Base-by-base conservation (phyloP, 768 basidiomycete genomes). In the Lanmaoa rubissima region DNA sequence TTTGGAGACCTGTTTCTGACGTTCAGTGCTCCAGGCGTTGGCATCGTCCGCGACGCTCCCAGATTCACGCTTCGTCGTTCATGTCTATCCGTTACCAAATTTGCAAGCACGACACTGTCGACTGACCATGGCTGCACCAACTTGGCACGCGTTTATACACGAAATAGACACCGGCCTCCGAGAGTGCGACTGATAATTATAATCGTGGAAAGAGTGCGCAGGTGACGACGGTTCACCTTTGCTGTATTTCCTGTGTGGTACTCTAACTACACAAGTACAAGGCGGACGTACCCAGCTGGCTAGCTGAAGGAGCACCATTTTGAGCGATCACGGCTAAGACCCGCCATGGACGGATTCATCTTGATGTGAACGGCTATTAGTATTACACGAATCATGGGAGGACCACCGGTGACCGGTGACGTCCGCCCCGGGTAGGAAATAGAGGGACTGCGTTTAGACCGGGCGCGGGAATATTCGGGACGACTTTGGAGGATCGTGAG, bases 391-490 rank as follows among this genome's bases (percentile, higher is more conserved):
- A 38, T n/a, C 53, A 39, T 21, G 21, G 21, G 16, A 4, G 21
- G 16, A 4, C 16, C 35, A 48, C 35, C 35, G 48, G 48, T 26
- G 16, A n/a, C 6, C 35, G 48, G 48, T 26, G 16, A n/a, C 6
- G 48, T 31, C 48, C 19, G 19, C 8, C 3, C 17, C 13, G 24
- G 21, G 53, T 38, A 13, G 35, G 35, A 48, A 48, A 16, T 32
- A 48, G 35, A 35, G 21, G 21, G 48, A 6, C 24, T 17, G 24
- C 51, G 53, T 45, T 47, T 35, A 31, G 32, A 39, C 46, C 49
- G 32, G 36, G 39, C 19, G 24, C 55, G 60, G 59, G 56, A 35
- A 42, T 47, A 53, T 32, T 34, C 57, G 62, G 65, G 45, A 55
- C n/a, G 31, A 26, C 45, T 13, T 7, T 34, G 40, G 45, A 32